Base-by-base conservation (phyloP, 2,329 filamentous ascomycete species). In the Colletotrichum tofieldiae region DNA sequence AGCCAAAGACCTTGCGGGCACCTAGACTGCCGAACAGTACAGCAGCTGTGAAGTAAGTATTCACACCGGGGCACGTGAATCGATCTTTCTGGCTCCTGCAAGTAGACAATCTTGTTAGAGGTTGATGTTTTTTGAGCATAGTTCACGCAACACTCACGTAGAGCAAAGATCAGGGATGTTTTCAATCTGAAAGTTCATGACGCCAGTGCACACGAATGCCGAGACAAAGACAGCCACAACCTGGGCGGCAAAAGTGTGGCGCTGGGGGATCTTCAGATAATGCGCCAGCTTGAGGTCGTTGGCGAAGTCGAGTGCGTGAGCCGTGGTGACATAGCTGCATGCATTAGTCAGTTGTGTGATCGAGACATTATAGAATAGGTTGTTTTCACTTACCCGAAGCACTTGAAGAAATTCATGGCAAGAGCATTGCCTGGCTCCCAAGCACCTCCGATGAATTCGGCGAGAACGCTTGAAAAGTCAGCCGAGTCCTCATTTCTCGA, bases 241-340 rank as follows among this genome's bases (percentile, higher is more conserved):
- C 71, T 83, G 82, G 18, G 78, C 81, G 52, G 72, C 78, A 60
- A 83, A 83, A 0, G 80, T 81, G 65, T 81, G 76, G 1, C 81
- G 77, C 3, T 81, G 81, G 0, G 81, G 80, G 62, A 83, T 77
- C 67, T 88, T 88, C 76, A 88, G 82, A 76, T 87, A 87, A 67
- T 82, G 81, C 3, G 80, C 81, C 32, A 83, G 65, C 74, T 83
- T 83, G 56, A 81, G 74, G 55, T 80, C 83, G 55, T 74, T 79
- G 64, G 74, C 79, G 61, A 84, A 84, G 61, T 77, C 75, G 3
- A 84, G 74, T 0, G 82, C 81, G 26, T 83, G 81, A 1, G 78
- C 77, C 16, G 78, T 79, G 0, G 81, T 79, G 18, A 82, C 77
- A 69, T 79, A 82, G 20, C 70, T 70, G 41, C 3, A 9, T 7